phyloP scores from a whole-genome alignment of 352 stramenopile genomes.

The Pythium brassicae region DNA sequence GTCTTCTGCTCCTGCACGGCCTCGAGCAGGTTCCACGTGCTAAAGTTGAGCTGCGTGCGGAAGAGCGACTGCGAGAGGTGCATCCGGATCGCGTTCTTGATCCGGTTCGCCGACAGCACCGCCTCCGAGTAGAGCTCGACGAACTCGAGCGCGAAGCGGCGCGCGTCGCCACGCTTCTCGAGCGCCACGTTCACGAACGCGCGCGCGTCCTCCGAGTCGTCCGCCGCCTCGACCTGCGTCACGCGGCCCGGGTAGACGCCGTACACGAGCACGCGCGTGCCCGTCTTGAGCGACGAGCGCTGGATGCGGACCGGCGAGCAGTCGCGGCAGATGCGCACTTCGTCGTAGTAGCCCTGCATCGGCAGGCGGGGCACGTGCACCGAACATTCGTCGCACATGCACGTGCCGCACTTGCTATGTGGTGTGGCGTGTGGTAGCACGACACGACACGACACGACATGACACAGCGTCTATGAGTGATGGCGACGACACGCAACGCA shows the following conservation, averaged over 20 bases:
- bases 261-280: conserved; percentile 75
- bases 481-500: not conserved
- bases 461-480: not conserved
- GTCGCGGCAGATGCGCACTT: conserved; percentile 79
- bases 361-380: conserved; percentile 68
- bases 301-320: conserved; percentile 74
- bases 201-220: conserved; percentile 47
- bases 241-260: conserved; percentile 60
- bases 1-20: conserved; percentile 79
- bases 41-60: conserved; percentile 81
- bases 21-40: conserved; percentile 81
- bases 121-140: conserved; percentile 80
- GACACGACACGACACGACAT: not conserved
- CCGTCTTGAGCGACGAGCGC: conserved; percentile 54
- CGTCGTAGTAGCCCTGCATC: conserved; percentile 81
- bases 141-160: conserved; percentile 52
- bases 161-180: conserved; percentile 30
- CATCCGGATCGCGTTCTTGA: conserved; percentile 70
- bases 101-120: conserved; percentile 73
- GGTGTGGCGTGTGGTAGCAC: no score
- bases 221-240: conserved; percentile 53
- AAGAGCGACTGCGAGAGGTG: conserved; percentile 76
- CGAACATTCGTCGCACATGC: conserved; percentile 83
- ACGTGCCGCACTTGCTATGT: conserved; percentile 76
- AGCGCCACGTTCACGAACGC: conserved; percentile 63